These are phyloP conservation scores for Iris pallida DNA, from an alignment of 116 monocot species.

Conservation along the genomic window DNA sequence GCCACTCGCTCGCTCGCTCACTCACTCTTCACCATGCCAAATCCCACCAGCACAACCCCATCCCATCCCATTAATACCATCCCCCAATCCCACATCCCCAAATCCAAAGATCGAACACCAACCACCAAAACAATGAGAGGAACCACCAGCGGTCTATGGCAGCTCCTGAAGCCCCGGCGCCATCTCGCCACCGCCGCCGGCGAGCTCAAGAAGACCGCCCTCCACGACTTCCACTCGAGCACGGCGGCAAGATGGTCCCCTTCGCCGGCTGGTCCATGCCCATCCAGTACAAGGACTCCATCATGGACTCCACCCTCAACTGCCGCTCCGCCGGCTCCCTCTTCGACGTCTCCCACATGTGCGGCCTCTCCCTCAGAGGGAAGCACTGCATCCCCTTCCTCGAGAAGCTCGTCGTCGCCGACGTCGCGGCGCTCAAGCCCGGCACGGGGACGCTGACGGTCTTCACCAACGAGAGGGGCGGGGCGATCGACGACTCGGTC, in stretches of 20 bases:
- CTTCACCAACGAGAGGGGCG: slow-evolving; percentile 92
- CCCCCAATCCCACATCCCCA: not conserved
- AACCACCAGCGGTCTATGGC: slow-evolving; percentile 52
- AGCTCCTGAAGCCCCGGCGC: slow-evolving; percentile 43
- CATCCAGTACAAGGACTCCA: slow-evolving; percentile 97
- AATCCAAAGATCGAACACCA: not conserved
- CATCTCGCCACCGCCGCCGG: slow-evolving; percentile 16
- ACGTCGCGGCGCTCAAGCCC: slow-evolving; percentile 56
- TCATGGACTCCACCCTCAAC: slow-evolving; percentile 94
- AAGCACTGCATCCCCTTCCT: slow-evolving; percentile 58
- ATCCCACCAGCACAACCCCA: not conserved
- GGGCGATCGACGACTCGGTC: slow-evolving; percentile 93
- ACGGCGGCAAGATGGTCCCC: slow-evolving; percentile 97
- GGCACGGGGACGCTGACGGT: slow-evolving; percentile 90
- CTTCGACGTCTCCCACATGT: slow-evolving; percentile 99
- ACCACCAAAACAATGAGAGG: slow-evolving; percentile 39
- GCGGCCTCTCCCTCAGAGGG: slow-evolving; percentile 90
- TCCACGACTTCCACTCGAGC: slow-evolving; percentile 84
- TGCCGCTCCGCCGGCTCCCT: slow-evolving; percentile 76
- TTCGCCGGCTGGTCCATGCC: slow-evolving; percentile 99
- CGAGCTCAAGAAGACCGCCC: slow-evolving; percentile 76
- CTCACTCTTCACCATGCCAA: not conserved
- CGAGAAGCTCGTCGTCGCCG: slow-evolving; percentile 86
- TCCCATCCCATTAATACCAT: not conserved
- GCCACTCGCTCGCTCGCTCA: not conserved